Evolutionary conservation across 2,329 filamentous ascomycete species (phyloP).

Genomic region (Bipolaris bicolor): DNA sequence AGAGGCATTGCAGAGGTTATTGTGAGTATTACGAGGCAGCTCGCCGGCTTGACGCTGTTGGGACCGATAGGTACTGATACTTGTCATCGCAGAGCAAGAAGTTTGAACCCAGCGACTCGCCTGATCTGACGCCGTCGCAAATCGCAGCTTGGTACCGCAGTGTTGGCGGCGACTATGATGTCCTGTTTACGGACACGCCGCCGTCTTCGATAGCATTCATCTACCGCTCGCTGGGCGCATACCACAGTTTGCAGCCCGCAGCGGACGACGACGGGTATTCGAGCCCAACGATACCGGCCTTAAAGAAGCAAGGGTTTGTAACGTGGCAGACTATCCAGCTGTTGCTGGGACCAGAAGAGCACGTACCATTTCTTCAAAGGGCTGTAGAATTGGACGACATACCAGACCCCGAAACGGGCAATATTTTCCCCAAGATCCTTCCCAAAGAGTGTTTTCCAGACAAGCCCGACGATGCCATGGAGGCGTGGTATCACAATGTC

Average conservation of each 20-base stretch:
- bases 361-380: constrained; percentile 81
- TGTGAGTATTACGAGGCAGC: constrained; percentile 37
- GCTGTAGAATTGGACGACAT: constrained; percentile 80
- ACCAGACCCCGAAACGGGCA: constrained; percentile 70
- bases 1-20: constrained; percentile 56
- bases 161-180: constrained; percentile 55
- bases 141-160: constrained; percentile 58
- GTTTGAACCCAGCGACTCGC: constrained; percentile 53
- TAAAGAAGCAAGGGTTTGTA: constrained; percentile 84
- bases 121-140: constrained; percentile 57
- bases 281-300: constrained; percentile 77
- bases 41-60: neutral
- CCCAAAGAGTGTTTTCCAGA: constrained; percentile 74
- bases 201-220: constrained; percentile 83
- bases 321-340: constrained; percentile 94
- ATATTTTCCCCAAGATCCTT: constrained; percentile 63
- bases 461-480: constrained; percentile 77
- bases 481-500: constrained; percentile 83
- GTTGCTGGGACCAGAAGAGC: constrained; percentile 83
- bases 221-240: constrained; percentile 88
- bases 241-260: constrained; percentile 81
- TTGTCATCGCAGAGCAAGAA: constrained; percentile 45
- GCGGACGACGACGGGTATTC: constrained; percentile 69
- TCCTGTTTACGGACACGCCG: constrained; percentile 78
- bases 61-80: constrained; percentile 15